These are phyloP conservation scores for Fusarium sp. DNA, from an alignment of 2,329 filamentous ascomycete species.

Conservation along the genomic window DNA sequence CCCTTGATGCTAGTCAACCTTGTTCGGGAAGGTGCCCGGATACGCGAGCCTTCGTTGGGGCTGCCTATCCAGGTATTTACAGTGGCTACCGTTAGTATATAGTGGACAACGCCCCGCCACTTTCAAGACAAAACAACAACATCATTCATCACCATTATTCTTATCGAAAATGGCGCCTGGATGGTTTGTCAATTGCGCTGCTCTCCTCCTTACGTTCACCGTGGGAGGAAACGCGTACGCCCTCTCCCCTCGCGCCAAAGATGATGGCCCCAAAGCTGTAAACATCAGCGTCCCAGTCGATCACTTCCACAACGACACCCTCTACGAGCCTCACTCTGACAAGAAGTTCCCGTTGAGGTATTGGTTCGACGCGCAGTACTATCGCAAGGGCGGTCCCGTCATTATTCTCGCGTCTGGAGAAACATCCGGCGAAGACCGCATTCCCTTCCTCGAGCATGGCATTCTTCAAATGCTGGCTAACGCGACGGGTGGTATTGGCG, in stretches of 20 bases:
- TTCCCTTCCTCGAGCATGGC: slow-evolving; percentile 81
- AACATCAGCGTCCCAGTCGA: slow-evolving; percentile 70
- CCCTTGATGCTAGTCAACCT: slow-evolving; percentile 20
- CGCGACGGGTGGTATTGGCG: slow-evolving; percentile 78
- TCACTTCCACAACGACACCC: slow-evolving; percentile 84
- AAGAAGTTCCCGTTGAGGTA: slow-evolving; percentile 78
- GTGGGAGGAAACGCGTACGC: slow-evolving; percentile 4
- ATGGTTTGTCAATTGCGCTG: slow-evolving; percentile 26
- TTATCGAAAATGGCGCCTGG: slow-evolving; percentile 17
- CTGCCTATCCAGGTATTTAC: background rate
- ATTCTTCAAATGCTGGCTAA: slow-evolving; percentile 77
- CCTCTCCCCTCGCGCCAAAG: slow-evolving; percentile 5
- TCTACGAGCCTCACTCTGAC: slow-evolving; percentile 81
- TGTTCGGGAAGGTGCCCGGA: slow-evolving; percentile 23
- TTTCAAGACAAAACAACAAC: slow-evolving; percentile 6
- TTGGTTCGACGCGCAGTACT: slow-evolving; percentile 84
- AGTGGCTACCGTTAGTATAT: slow-evolving; percentile 1
- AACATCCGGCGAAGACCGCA: slow-evolving; percentile 69
- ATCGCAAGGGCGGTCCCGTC: slow-evolving; percentile 81
- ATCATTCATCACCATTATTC: background rate
- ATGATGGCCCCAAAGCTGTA: slow-evolving; percentile 13
- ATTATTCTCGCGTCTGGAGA: slow-evolving; percentile 82
- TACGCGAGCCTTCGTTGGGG: background rate
- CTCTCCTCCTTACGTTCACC: slow-evolving; percentile 11
- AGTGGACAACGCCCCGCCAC: background rate